Evolutionary conservation across 257 asterid genomes (phyloP).

Genomic region (Solanum megistacrolobum): DNA sequence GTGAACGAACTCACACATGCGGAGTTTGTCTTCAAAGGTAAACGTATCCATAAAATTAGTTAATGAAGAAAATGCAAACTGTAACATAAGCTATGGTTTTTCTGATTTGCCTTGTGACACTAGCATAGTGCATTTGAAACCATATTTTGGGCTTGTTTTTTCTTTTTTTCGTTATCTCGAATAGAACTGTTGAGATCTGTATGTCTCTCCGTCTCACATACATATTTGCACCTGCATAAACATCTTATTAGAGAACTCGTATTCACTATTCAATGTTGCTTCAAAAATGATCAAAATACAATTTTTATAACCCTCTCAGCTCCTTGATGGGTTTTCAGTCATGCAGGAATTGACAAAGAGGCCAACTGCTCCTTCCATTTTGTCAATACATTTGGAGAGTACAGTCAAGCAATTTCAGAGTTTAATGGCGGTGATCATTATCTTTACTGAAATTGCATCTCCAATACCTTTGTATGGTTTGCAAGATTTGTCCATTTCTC

Average conservation of each 20-base stretch:
- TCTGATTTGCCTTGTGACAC: neutral
- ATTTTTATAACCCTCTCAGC: neutral
- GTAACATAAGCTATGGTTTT: neutral
- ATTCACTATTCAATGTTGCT: neutral
- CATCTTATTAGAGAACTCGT: neutral
- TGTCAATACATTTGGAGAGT: slow-evolving; percentile 22
- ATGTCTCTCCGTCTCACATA: neutral
- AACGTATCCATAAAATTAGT: neutral
- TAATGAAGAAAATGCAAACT: neutral
- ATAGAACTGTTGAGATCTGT: too few relatives aligned
- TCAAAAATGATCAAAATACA: neutral
- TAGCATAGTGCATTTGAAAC: neutral
- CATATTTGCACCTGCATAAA: neutral
- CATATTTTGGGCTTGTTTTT: neutral
- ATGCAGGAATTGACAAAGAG: slow-evolving; percentile 45
- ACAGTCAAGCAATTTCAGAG: slow-evolving; percentile 38
- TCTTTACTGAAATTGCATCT: slow-evolving; percentile 55
- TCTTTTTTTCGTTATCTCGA: neutral
- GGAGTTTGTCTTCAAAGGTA: neutral
- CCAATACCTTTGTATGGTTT: slow-evolving; percentile 45
- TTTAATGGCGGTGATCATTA: slow-evolving; percentile 32
- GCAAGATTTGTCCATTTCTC: slow-evolving; percentile 33
- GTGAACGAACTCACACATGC: neutral
- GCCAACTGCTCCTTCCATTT: slow-evolving; percentile 8
- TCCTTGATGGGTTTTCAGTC: slow-evolving; percentile 12